Evolutionary conservation across 2,329 filamentous ascomycete species (phyloP).

Genomic region (Orbilia blumenaviensis): DNA sequence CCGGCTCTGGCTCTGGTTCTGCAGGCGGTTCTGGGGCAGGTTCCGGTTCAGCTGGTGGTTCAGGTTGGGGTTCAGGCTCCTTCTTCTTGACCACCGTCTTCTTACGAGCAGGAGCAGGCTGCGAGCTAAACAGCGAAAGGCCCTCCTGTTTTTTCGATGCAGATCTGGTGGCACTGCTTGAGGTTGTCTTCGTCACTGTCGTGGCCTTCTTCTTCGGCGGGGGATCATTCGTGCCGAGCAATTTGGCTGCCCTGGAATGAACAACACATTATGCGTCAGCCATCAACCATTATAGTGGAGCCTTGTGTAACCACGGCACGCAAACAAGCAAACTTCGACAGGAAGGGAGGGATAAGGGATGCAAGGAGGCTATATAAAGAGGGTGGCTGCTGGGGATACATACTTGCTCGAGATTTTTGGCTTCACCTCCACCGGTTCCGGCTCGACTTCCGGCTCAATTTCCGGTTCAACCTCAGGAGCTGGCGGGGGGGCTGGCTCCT

Average conservation of each 20-base stretch:
- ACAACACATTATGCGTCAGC: constrained; percentile 24
- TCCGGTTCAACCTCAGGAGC: constrained; percentile 8
- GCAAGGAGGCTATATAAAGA: neutral
- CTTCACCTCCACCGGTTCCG: constrained; percentile 16
- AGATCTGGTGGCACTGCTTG: constrained; percentile 8
- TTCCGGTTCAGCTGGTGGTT: neutral
- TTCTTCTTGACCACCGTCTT: constrained; percentile 48
- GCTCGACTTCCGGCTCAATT: constrained; percentile 18
- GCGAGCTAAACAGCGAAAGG: constrained; percentile 26
- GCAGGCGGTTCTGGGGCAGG: constrained; percentile 19
- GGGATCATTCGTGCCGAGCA: constrained; percentile 37
- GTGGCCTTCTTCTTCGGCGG: constrained; percentile 22
- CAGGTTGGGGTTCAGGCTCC: constrained; percentile 14
- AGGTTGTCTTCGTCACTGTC: neutral
- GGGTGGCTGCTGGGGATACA: neutral
- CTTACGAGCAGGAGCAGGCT: constrained; percentile 22
- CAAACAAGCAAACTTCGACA: neutral
- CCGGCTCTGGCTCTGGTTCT: constrained; percentile 21
- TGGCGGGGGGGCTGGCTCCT: constrained; percentile 11
- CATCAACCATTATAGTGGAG: neutral
- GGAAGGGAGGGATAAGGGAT: neutral
- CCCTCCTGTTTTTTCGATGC: constrained; percentile 31
- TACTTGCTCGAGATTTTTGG: constrained; percentile 45
- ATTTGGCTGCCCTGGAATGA: constrained; percentile 38
- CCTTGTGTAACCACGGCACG: constrained; percentile 9